Percentiles rank a stretch among this genome's conserved stretches.
Evolutionary conservation across 129 eudicot genomes (phyloP).

Genomic region (Arctium lappa): DNA sequence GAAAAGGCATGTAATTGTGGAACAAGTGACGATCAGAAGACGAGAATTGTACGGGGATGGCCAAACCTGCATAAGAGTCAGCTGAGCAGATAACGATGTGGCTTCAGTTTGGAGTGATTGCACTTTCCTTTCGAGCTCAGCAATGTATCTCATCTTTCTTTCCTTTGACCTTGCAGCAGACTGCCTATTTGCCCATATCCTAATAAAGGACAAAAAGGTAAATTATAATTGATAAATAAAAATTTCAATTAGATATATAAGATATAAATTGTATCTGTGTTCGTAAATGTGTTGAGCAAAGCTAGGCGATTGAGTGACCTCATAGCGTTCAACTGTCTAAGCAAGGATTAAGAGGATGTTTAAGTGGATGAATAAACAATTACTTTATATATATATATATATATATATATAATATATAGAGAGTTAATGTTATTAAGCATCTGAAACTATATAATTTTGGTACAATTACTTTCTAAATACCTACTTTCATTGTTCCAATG

Average conservation of each 20-base stretch:
- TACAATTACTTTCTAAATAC: too few species aligned
- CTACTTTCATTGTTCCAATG: too few species aligned
- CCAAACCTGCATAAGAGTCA: constrained; percentile 70
- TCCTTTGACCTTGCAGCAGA: constrained; percentile 95
- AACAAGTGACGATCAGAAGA: neutral
- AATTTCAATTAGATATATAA: neutral
- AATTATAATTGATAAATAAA: neutral
- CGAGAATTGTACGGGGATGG: neutral
- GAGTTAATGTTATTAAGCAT: too few species aligned
- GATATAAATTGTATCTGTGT: neutral
- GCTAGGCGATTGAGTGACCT: too few species aligned
- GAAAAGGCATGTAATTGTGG: neutral
- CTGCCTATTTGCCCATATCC: constrained; percentile 91
- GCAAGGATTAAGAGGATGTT: neutral
- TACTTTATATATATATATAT: too few species aligned
- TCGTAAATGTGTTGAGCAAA: neutral
- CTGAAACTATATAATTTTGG: too few species aligned
- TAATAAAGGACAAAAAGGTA: neutral
- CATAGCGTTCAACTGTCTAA: neutral
- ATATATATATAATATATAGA: too few species aligned
- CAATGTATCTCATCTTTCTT: constrained; percentile 91
- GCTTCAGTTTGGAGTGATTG: constrained; percentile 79
- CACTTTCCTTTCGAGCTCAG: constrained; percentile 86
- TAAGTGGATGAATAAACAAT: neutral
- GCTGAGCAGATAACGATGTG: constrained; percentile 68